A percentile compares a stretch with the other conserved stretches of the same genome.
These are phyloP conservation scores for Calonectria pseudoturangicola DNA, from an alignment of 2,329 filamentous ascomycete genomes.

Conservation along the genomic window DNA sequence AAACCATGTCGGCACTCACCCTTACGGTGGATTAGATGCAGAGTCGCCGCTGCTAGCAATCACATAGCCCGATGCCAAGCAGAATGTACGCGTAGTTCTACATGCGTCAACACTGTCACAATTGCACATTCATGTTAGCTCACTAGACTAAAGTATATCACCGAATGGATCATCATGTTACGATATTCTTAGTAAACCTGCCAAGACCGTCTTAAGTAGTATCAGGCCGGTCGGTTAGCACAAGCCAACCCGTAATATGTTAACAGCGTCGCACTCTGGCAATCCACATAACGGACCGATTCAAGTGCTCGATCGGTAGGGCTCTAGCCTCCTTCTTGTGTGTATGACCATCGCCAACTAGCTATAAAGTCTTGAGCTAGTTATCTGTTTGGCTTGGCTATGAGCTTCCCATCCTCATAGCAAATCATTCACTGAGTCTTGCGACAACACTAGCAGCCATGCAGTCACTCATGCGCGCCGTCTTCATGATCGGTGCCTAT, in stretches of 20 bases:
- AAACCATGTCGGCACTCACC: not conserved
- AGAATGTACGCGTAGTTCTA: not conserved
- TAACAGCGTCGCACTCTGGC: not conserved
- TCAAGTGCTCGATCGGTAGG: not conserved
- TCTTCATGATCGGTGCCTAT: not conserved
- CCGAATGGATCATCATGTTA: not conserved
- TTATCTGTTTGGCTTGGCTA: not conserved
- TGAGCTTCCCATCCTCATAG: not conserved
- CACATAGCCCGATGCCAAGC: not conserved
- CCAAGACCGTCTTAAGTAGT: not conserved
- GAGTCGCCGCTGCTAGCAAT: not conserved
- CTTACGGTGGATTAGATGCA: not conserved
- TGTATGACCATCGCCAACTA: not conserved
- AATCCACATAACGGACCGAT: constrained; percentile 10
- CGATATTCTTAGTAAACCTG: not conserved
- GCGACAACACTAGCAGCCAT: not conserved
- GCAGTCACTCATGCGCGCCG: constrained; percentile 6
- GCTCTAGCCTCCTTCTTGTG: not conserved
- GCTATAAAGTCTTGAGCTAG: not conserved
- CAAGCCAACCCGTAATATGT: not conserved
- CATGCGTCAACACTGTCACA: not conserved
- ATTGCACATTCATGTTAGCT: not conserved
- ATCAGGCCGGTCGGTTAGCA: not conserved
- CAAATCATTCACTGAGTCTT: not conserved
- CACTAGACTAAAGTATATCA: not conserved